These are phyloP conservation scores for Russula olivacea DNA, from an alignment of 768 basidiomycete genomes.

Conservation along the genomic window DNA sequence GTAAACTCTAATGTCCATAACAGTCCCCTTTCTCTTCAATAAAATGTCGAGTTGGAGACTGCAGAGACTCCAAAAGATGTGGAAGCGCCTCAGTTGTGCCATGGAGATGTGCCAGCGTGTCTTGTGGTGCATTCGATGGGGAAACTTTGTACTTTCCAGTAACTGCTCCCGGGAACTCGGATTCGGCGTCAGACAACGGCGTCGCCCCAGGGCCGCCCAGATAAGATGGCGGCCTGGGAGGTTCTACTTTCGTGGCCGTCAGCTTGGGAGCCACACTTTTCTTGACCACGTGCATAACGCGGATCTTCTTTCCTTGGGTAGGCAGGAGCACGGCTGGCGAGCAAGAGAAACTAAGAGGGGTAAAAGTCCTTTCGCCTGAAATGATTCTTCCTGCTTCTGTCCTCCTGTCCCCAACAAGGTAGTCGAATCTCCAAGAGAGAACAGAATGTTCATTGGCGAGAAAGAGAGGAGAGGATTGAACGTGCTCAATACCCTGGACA, in stretches of 20 bases:
- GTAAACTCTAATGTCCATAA: too few relatives aligned
- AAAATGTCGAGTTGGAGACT: background rate
- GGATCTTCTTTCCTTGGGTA: constrained; percentile 58
- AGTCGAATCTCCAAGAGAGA: constrained; percentile 74
- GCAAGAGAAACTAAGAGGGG: constrained; percentile 70
- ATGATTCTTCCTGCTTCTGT: constrained; percentile 41
- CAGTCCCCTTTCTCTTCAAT: too few relatives aligned
- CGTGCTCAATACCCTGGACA: constrained; percentile 59
- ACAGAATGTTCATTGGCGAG: constrained; percentile 30
- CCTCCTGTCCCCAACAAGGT: constrained; percentile 59
- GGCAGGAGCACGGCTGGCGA: constrained; percentile 61
- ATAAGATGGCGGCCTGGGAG: constrained; percentile 30
- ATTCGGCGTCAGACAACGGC: background rate
- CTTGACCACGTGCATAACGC: constrained; percentile 63
- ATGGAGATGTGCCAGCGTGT: background rate
- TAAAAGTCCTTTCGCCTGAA: constrained; percentile 65
- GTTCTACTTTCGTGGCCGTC: constrained; percentile 53
- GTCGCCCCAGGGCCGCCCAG: background rate
- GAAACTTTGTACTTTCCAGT: background rate
- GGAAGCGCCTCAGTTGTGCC: background rate
- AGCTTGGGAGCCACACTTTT: constrained; percentile 66
- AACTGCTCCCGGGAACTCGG: background rate
- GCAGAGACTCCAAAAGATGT: background rate
- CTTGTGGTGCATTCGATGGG: background rate
- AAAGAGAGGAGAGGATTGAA: constrained; percentile 25